Percentiles rank a stretch among this genome's conserved stretches.
Evolutionary conservation across 257 asterid species (phyloP).

Genomic region (Capsicum baccatum): DNA sequence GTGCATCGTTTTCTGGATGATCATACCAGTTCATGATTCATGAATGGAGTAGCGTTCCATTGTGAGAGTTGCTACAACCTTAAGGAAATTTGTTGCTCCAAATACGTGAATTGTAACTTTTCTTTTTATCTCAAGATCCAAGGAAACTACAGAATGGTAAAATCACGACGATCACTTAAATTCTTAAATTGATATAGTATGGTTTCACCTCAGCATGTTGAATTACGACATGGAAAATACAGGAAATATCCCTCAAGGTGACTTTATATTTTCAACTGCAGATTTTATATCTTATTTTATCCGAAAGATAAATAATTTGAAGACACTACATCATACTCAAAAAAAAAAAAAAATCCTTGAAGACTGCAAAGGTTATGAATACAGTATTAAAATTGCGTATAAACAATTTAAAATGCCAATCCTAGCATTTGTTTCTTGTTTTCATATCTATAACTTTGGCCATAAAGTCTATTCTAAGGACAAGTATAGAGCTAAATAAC

Average conservation of each 20-base stretch:
- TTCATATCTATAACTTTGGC: background rate
- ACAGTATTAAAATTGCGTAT: background rate
- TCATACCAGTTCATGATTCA: background rate
- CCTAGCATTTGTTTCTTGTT: background rate
- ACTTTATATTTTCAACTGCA: background rate
- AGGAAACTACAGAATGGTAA: background rate
- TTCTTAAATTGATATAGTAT: background rate
- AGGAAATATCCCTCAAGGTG: background rate
- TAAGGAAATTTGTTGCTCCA: background rate
- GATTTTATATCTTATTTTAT: background rate
- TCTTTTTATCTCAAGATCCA: background rate
- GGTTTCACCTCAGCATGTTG: background rate
- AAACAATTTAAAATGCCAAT: slow-evolving; percentile 1
- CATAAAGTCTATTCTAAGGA: background rate
- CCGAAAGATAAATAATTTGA: background rate
- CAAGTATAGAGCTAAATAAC: background rate
- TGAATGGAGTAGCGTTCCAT: background rate
- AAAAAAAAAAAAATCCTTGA: background rate
- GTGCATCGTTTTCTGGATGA: background rate
- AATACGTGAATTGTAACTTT: background rate
- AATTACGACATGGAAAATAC: background rate
- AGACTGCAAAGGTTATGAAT: background rate
- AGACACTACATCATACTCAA: background rate
- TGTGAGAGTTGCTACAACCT: background rate
- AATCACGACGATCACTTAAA: background rate